phyloP scores from a whole-genome alignment of 1,139 yeast genomes.

The Debaryomycetaceae sp. region DNA sequence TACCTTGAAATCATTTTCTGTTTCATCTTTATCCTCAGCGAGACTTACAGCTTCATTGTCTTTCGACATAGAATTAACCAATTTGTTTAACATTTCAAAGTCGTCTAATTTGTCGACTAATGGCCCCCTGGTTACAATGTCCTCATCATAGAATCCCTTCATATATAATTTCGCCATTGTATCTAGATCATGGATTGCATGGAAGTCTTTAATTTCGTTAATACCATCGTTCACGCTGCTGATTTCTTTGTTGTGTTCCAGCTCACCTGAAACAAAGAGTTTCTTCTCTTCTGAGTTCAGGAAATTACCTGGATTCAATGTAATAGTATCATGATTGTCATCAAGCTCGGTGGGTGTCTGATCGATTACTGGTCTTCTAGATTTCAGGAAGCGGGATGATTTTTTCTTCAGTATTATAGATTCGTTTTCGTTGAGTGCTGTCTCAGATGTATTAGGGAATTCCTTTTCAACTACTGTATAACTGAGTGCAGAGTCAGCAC shows the following conservation, averaged over 20 bases:
- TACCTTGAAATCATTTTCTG: conserved; percentile 5
- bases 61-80: conserved; percentile 37
- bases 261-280: not conserved
- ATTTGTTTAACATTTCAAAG: conserved; percentile 49
- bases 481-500: not conserved
- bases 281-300: not conserved
- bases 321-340: not conserved
- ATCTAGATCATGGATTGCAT: conserved; percentile 37
- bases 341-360: not conserved
- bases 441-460: not conserved
- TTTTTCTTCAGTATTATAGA: not conserved
- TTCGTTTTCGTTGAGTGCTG: not conserved
- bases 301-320: no score
- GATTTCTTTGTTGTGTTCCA: not conserved
- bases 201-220: not conserved
- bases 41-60: conserved; percentile 15
- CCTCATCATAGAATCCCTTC: conserved; percentile 61
- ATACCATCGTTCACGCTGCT: no score
- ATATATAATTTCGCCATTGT: conserved; percentile 61
- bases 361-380: not conserved
- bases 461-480: not conserved
- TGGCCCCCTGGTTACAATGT: conserved; percentile 54
- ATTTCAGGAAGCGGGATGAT: not conserved
- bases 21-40: conserved; percentile 17
- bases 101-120: conserved; percentile 55